Evolutionary conservation across 257 asterid genomes (phyloP).

Genomic region (Agastache rugosa): DNA sequence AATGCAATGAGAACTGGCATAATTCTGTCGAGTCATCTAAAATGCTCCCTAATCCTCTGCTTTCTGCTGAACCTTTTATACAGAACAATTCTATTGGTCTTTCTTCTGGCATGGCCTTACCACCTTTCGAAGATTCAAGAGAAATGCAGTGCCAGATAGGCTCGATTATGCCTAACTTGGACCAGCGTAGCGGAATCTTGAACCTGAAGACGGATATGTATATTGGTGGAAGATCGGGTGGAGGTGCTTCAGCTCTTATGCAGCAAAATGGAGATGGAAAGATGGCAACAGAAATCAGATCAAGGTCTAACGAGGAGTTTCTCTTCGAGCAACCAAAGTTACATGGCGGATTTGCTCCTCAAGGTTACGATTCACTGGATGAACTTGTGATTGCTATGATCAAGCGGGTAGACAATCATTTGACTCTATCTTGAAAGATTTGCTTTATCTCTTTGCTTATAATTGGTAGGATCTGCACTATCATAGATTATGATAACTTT

Average conservation of each 20-base stretch:
- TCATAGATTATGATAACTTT: neutral
- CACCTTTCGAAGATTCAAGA: conserved; percentile 55
- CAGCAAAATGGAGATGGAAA: conserved; percentile 50
- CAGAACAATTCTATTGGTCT: conserved; percentile 48
- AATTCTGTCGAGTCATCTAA: conserved; percentile 49
- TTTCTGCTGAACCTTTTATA: conserved; percentile 48
- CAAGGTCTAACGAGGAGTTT: conserved; percentile 55
- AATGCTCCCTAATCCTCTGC: conserved; percentile 51
- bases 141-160: conserved; percentile 47
- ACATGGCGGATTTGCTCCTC: conserved; percentile 51
- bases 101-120: conserved; percentile 50
- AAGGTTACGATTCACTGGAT: conserved; percentile 45
- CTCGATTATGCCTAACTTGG: conserved; percentile 38
- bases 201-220: conserved; percentile 55
- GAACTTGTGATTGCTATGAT: conserved; percentile 47
- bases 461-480: neutral
- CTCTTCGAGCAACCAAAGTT: conserved; percentile 58
- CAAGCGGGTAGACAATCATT: conserved; percentile 53
- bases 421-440: conserved; percentile 1
- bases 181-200: conserved; percentile 42
- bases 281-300: conserved; percentile 41
- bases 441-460: neutral
- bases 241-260: conserved; percentile 48
- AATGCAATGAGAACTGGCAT: conserved; percentile 55
- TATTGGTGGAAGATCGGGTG: conserved; percentile 49